Evolutionary conservation across 306 rosid species (phyloP), one percentile per base, ranked within the genome.

Genomic region (Casuarina equisetifolia): DNA sequence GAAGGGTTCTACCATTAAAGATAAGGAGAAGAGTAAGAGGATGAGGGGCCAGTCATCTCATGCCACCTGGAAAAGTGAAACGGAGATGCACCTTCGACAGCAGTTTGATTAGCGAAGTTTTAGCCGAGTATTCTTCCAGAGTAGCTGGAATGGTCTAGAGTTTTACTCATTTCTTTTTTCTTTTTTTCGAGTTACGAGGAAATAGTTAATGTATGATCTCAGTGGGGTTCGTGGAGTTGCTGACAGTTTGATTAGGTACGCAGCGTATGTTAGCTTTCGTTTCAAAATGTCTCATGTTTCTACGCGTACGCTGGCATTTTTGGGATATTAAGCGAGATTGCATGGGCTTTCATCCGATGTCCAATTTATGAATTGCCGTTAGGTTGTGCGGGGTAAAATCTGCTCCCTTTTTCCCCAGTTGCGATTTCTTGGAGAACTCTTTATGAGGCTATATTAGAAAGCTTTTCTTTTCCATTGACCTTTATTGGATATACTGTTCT

Each of bases 41-140:
- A 85, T 92, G 96, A 95, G 80, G 80, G 97, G 99, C 62, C 97
- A 95, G 80, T 95, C 97, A 55, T 92, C 99, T 82, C 99, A 95
- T 81, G 97, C 88, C n/a, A 50, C 84, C 12, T 95, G 99, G 99
- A 95, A 95, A 82, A 95, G 97, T 61, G 98, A 95, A 84, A 89
- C 97, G 11, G 97, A 95, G 84, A 95, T 95, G 98, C 97, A 92
- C 7, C 92, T 95, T 16, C 79, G 98, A 54, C 98, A 95, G 80
- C 97, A 92, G 44, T 95, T 89, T 78, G 97, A 95, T 87, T 91
- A 88, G 87, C 52, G 32, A 32, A 17, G 17, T 70, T n/a, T 25
- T 72, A 57, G 44, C 43, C 11, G n/a, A 67, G 58, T 77, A 16
- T 54, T 15, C 25, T 48, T 25, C 11, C 64, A 76, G 70, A 80